phyloP scores from a whole-genome alignment of 169 alveolate species.

The Eimeria falciformis region DNA sequence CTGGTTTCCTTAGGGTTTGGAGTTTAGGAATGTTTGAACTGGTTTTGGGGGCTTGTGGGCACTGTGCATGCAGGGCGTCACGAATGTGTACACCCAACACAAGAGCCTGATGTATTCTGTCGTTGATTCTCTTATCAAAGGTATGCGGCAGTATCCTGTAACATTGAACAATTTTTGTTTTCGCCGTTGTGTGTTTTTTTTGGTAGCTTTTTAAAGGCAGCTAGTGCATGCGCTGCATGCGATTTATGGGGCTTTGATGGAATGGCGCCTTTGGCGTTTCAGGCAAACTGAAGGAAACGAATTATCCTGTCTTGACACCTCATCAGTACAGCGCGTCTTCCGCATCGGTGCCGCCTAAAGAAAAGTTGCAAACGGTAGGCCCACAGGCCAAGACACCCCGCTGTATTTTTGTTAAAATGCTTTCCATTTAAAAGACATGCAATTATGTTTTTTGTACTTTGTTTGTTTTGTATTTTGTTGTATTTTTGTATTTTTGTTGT shows the following conservation, averaged over 20 bases:
- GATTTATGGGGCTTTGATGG: too few relatives aligned
- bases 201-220: too few relatives aligned
- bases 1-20: too few relatives aligned
- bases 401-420: too few relatives aligned
- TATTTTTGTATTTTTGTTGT: not conserved
- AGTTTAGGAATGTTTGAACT: too few relatives aligned
- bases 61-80: slow-evolving; percentile 71
- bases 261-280: too few relatives aligned
- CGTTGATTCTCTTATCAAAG: slow-evolving; percentile 89
- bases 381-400: too few relatives aligned
- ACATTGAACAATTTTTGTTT: not conserved
- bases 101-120: slow-evolving; percentile 86
- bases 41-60: not conserved
- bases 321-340: not conserved
- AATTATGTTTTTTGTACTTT: not conserved
- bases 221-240: too few relatives aligned
- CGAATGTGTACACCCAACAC: slow-evolving; percentile 95
- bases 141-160: slow-evolving; percentile 58
- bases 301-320: slow-evolving; percentile 1
- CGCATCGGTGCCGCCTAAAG: not conserved
- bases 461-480: not conserved
- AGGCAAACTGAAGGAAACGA: not conserved
- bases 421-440: too few relatives aligned
- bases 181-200: too few relatives aligned
- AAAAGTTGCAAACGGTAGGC: slow-evolving; percentile 11